Evolutionary conservation across 305 asterid genomes (phyloP).

Genomic region (Withania somnifera): DNA sequence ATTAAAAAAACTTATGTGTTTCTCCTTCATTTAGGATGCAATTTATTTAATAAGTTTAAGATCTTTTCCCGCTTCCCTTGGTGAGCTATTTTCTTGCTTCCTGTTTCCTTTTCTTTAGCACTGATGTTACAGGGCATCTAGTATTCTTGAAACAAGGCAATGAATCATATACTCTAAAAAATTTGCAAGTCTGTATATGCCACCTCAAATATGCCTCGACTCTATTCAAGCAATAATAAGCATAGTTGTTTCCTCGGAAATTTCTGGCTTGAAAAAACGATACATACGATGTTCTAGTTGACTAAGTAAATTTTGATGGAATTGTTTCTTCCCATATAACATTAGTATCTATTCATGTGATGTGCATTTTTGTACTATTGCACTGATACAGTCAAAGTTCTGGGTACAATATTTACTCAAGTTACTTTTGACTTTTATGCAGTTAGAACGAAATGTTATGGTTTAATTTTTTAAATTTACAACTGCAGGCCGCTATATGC

Average conservation of each 20-base stretch:
- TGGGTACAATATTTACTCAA: background rate
- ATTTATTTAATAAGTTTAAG: background rate
- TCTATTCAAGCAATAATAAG: background rate
- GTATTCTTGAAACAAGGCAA: background rate
- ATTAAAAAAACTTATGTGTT: background rate
- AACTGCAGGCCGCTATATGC: constrained; percentile 47
- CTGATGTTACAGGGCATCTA: background rate
- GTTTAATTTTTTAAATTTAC: background rate
- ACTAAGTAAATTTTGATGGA: background rate
- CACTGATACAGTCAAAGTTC: background rate
- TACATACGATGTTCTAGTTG: background rate
- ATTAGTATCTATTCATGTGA: background rate
- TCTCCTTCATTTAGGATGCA: background rate
- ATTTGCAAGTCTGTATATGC: background rate
- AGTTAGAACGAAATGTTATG: background rate
- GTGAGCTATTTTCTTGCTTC: background rate
- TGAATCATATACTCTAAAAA: background rate
- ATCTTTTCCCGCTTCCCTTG: background rate
- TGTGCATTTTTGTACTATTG: background rate
- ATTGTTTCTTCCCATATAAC: background rate
- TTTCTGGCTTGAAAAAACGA: background rate
- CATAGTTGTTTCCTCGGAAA: background rate
- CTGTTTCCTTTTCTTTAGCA: background rate
- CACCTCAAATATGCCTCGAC: background rate
- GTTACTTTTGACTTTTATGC: background rate